These are phyloP conservation scores for Epithemia pelagica DNA, from an alignment of 108 stramenopile genomes.

Conservation along the genomic window DNA sequence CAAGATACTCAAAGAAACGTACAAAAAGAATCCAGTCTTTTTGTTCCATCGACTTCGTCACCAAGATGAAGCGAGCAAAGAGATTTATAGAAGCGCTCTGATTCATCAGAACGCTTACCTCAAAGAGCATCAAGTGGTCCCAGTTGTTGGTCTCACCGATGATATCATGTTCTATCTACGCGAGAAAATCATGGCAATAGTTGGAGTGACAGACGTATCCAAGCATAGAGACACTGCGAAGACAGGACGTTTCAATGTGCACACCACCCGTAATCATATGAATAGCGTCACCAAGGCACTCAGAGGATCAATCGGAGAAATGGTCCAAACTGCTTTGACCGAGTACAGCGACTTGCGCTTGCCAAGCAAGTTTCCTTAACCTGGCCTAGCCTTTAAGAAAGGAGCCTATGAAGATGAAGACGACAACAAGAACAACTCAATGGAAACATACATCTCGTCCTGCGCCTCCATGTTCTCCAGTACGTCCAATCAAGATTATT, in stretches of 20 bases:
- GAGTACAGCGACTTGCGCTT: background rate
- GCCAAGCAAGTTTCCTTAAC: background rate
- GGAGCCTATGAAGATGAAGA: too few species aligned
- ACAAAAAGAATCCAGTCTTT: background rate
- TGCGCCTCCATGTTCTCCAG: background rate
- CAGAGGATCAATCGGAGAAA: too few species aligned
- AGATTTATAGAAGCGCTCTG: background rate
- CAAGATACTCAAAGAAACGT: background rate
- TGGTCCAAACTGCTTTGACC: background rate
- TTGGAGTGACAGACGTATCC: background rate
- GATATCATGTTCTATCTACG: background rate
- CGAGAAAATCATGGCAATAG: background rate
- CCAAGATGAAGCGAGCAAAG: background rate
- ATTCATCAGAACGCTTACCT: background rate
- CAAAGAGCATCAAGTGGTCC: background rate
- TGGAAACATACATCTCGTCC: background rate
- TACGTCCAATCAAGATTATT: too few species aligned
- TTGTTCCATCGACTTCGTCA: background rate
- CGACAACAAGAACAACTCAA: too few species aligned
- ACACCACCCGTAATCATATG: background rate
- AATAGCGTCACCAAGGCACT: background rate
- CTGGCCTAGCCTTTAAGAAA: background rate
- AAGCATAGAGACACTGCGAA: background rate
- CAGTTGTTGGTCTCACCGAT: background rate
- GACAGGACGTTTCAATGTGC: background rate